Conservation (phyloP, 768 basidiomycete genomes). For the Solioccasus polychromus region DNA sequence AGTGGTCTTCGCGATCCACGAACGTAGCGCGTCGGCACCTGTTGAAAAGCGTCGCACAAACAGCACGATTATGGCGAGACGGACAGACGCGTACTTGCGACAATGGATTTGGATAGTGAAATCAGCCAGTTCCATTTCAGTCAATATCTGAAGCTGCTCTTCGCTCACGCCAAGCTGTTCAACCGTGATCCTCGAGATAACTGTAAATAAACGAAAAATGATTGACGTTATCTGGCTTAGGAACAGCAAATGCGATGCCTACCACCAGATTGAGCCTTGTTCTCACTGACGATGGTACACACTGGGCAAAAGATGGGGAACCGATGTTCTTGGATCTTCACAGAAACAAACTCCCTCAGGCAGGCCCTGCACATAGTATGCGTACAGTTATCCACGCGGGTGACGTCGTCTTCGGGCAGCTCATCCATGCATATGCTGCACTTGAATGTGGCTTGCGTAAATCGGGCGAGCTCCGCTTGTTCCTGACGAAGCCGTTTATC, state of each 20-base stretch:
- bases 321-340: slow-evolving; percentile 48
- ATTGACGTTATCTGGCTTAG: neutral
- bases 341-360: slow-evolving; percentile 38
- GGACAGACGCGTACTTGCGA: slow-evolving; percentile 38
- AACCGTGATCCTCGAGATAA: slow-evolving; percentile 39
- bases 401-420: slow-evolving; percentile 39
- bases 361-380: slow-evolving; percentile 59
- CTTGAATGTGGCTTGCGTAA: slow-evolving; percentile 38
- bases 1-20: slow-evolving; percentile 50
- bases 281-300: slow-evolving; percentile 36
- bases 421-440: slow-evolving; percentile 60
- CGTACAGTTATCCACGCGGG: slow-evolving; percentile 42
- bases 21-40: slow-evolving; percentile 51
- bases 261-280: slow-evolving; percentile 31
- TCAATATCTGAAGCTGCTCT: slow-evolving; percentile 38
- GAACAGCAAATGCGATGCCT: slow-evolving; percentile 7
- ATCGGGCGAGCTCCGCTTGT: slow-evolving; percentile 25
- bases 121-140: slow-evolving; percentile 45
- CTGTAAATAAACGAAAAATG: slow-evolving; percentile 22
- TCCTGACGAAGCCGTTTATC: slow-evolving; percentile 37
- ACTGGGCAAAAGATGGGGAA: slow-evolving; percentile 63
- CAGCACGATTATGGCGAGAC: neutral
- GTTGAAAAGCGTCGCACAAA: neutral
- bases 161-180: slow-evolving; percentile 46
- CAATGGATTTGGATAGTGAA: slow-evolving; percentile 48